phyloP scores from a whole-genome alignment of 2,329 filamentous ascomycete genomes.

The Aureobasidium musti region DNA sequence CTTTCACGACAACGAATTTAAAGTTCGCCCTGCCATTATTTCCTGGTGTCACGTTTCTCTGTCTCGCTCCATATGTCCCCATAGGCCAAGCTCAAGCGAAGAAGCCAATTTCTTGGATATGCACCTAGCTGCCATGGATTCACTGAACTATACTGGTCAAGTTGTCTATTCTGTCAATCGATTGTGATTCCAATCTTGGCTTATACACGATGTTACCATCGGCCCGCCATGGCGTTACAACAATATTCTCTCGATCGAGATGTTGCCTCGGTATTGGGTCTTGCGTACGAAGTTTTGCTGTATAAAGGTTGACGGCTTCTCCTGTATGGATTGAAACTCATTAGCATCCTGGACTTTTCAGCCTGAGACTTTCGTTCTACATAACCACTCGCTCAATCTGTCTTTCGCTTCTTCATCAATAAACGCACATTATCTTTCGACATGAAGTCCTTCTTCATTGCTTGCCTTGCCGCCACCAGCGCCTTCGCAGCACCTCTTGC shows the following conservation, averaged over 20 bases:
- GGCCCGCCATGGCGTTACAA: background rate
- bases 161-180: background rate
- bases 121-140: conserved; percentile 16
- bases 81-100: conserved; percentile 1
- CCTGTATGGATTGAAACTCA: background rate
- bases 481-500: conserved; percentile 18
- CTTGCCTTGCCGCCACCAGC: conserved; percentile 23
- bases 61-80: background rate
- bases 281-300: background rate
- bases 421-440: background rate
- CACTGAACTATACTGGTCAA: background rate
- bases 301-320: background rate
- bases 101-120: conserved; percentile 24
- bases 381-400: background rate
- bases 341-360: background rate
- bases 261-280: background rate
- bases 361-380: background rate
- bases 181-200: conserved; percentile 3
- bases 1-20: background rate
- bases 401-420: background rate
- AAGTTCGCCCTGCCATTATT: conserved; percentile 3
- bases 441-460: conserved; percentile 21
- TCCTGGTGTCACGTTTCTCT: conserved; percentile 6
- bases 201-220: background rate
- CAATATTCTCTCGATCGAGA: background rate